These are phyloP conservation scores for Gossypium sturtianum DNA, from an alignment of 345 rosid genomes.

Conservation along the genomic window DNA sequence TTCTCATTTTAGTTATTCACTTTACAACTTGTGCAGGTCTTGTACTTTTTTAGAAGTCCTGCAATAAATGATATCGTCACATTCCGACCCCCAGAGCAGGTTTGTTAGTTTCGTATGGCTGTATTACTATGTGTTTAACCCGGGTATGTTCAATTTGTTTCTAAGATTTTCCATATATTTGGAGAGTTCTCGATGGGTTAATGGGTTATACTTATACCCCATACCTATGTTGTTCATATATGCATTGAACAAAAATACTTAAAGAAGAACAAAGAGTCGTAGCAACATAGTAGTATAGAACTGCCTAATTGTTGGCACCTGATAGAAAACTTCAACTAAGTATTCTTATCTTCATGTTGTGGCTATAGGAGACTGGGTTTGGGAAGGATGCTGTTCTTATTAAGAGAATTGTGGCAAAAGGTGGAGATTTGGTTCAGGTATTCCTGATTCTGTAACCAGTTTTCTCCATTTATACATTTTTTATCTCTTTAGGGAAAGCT, in stretches of 20 bases:
- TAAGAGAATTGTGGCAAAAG: slow-evolving; percentile 36
- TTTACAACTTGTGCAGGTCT: slow-evolving; percentile 24
- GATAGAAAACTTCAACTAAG: neutral
- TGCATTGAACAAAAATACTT: too few relatives aligned
- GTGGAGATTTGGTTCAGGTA: slow-evolving; percentile 37
- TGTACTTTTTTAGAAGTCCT: slow-evolving; percentile 28
- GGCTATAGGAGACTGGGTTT: slow-evolving; percentile 17
- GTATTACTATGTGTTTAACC: neutral
- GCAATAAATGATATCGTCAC: slow-evolving; percentile 32
- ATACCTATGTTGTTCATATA: neutral
- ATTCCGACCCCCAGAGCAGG: slow-evolving; percentile 33
- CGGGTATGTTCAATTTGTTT: neutral
- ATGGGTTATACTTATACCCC: too few relatives aligned
- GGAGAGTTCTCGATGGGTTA: neutral
- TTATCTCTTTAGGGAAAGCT: neutral
- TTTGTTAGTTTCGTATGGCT: slow-evolving; percentile 7
- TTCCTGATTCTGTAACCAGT: neutral
- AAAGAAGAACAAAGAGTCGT: neutral
- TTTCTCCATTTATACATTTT: neutral
- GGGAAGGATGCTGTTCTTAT: slow-evolving; percentile 26
- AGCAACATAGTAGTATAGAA: neutral
- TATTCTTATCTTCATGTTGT: neutral
- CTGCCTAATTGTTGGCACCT: neutral
- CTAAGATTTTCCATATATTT: neutral
- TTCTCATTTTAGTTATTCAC: neutral